Evolutionary conservation across 2,329 filamentous ascomycete species (phyloP).

Genomic region (Plenodomus biglobosus): DNA sequence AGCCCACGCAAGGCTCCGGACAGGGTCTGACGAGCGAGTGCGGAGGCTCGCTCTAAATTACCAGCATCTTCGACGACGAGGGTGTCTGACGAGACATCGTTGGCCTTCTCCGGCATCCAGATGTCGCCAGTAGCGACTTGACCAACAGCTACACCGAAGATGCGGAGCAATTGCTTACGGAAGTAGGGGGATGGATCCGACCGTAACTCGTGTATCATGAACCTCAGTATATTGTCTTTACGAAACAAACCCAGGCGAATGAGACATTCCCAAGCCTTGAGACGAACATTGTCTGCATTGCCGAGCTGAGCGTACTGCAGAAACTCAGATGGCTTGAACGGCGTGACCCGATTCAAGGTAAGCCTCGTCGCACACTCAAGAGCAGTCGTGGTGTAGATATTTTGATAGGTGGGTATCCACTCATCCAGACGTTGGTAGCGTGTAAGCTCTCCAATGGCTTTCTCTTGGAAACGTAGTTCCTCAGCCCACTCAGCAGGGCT

Average conservation of each 20-base stretch:
- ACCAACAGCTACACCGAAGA: constrained; percentile 59
- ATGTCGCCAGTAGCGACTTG: constrained; percentile 60
- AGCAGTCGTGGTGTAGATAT: constrained; percentile 63
- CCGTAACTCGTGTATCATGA: constrained; percentile 59
- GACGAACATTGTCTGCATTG: constrained; percentile 61
- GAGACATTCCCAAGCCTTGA: constrained; percentile 61
- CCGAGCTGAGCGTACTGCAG: constrained; percentile 62
- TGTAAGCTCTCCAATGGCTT: constrained; percentile 63
- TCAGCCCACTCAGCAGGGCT: constrained; percentile 49
- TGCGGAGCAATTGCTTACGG: constrained; percentile 53
- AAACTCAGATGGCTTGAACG: constrained; percentile 58
- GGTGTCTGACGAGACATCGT: constrained; percentile 39
- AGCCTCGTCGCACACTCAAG: constrained; percentile 61
- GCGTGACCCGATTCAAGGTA: constrained; percentile 56
- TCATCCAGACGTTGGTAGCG: constrained; percentile 66
- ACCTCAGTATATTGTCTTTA: constrained; percentile 55
- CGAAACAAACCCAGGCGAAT: constrained; percentile 57
- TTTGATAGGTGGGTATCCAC: constrained; percentile 67
- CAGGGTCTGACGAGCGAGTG: constrained; percentile 59
- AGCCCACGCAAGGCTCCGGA: constrained; percentile 60
- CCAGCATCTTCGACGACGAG: constrained; percentile 60
- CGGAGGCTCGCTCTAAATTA: constrained; percentile 49
- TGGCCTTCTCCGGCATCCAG: constrained; percentile 34
- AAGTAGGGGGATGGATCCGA: constrained; percentile 61
- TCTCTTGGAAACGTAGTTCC: constrained; percentile 57